Evolutionary conservation across 163 green algal species (phyloP), one percentile per base, ranked within the genome.

Genomic region (Volvox carteri): DNA sequence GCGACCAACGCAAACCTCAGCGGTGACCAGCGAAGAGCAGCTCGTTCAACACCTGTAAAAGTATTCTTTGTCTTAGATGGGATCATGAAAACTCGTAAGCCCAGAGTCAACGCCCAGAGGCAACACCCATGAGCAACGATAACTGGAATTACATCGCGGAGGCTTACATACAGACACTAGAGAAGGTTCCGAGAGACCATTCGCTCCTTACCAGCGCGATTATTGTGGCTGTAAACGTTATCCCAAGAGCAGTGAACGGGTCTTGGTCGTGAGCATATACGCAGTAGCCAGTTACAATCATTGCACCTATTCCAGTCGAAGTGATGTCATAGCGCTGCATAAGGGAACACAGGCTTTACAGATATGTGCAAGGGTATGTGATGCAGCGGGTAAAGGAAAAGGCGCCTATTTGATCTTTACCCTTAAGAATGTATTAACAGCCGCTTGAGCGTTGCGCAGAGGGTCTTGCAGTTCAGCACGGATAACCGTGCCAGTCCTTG

Each of bases 251-350:
- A 30, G 91, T 95, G 18, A 37, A 76, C 11, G 93, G 91, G 52
- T 93, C 89, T 86, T 97, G 84, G 23, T 94, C 95, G 1, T 91
- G 78, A 0, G 56, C 70, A 18, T 77, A 60, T 4, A 96, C 95
- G 48, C 92, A 96, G 52, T 94, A 95, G 58, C 73, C 86, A 7
- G 95, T 97, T 6, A 97, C 95, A 2, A 86, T 30, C 52, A 97
- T 54, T 0, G 92, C 92, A 0, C 95, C 95, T 9, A 95, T 50
- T 7, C 93, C 92, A 1, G 95, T 92, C 7, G 91, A 95, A 0
- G 95, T 28, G 5, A 96, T 90, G 65, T 97, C 95, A 77, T 97
- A 96, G 19, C 89, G 88, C 78, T 95, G 84, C 46, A 11, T 19
- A 33, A 44, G 23, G 2, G 37, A 25, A 60, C 19, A n/a, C n/a